A percentile compares a stretch with the other conserved stretches of the same genome.
phyloP scores from a whole-genome alignment of 1,284 basidiomycete species.

The Cryptococcus wingfieldii region DNA sequence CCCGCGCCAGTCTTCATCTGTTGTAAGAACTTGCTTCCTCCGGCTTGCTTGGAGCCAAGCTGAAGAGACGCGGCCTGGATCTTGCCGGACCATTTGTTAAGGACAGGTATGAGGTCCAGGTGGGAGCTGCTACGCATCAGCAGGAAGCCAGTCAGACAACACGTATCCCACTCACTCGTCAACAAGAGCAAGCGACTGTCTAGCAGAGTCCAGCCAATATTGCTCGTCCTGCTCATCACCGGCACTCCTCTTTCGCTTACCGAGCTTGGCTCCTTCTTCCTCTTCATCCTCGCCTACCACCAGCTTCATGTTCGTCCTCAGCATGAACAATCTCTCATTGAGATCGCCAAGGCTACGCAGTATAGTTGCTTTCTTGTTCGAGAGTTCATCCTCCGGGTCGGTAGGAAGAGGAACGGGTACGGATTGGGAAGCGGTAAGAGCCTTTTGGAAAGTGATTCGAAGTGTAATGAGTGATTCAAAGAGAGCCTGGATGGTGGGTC shows the following conservation, averaged over 20 bases:
- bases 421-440: conserved; percentile 58
- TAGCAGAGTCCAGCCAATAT: conserved; percentile 36
- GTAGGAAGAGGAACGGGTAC: conserved; percentile 52
- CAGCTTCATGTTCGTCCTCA: conserved; percentile 57
- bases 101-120: conserved; percentile 64
- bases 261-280: conserved; percentile 6
- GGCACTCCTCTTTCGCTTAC: conserved; percentile 24
- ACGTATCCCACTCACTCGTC: conserved; percentile 29
- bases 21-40: conserved; percentile 57
- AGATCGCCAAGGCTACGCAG: conserved; percentile 34
- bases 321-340: conserved; percentile 53
- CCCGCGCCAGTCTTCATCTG: conserved; percentile 54
- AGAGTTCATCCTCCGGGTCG: conserved; percentile 29
- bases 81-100: conserved; percentile 88
- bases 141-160: background rate
- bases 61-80: conserved; percentile 75
- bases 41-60: conserved; percentile 34
- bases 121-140: conserved; percentile 55
- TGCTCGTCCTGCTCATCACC: conserved; percentile 16
- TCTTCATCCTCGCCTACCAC: conserved; percentile 22
- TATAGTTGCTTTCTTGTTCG: conserved; percentile 24
- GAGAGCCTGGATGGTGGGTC: conserved; percentile 55
- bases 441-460: conserved; percentile 84
- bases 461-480: conserved; percentile 82
- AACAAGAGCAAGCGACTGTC: conserved; percentile 32